Evolutionary conservation across 2,329 filamentous ascomycete genomes (phyloP), one percentile per base, ranked within the genome.

Genomic region (Botrytis fragariae): DNA sequence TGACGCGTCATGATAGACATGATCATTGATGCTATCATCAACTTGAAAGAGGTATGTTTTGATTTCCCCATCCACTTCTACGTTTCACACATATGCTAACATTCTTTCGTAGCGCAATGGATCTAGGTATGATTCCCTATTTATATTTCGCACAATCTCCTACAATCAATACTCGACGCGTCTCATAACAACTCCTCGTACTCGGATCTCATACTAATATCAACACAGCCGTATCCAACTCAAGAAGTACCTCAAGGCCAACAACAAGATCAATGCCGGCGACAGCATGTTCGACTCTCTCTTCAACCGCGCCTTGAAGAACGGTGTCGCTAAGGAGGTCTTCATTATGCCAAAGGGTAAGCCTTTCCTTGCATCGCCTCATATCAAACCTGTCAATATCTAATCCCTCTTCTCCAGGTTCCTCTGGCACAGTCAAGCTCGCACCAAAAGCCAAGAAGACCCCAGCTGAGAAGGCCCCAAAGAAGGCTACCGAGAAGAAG

Each of bases 161-260:
- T 16, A 22, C 60, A 44, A 69, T 54, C 35, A 42, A 35, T n/a
- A 73, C 51, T 75, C 74, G 72, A 79, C 78, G 78, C 77, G 77
- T 78, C 75, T 57, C 72, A 74, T 37, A 18, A 14, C 14, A 74
- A 51, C 71, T 39, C 16, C 35, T 32, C n/a, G 29, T 37, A 54
- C 51, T 63, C 51, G n/a, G 61, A 14, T 44, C 45, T 32, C 16
- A 69, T 62, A 74, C 76, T 79, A 74, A 75, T 75, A 74, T 74
- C 59, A 70, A 59, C 57, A 65, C 72, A 83, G 82, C 78, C 91
- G 91, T 81, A 89, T 91, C 83, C 89, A 89, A 72, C 87, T 93
- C 82, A 92, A 92, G 87, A 93, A 93, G 83, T 93, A 93, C 82
- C 89, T 93, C 78, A 86, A 87, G 81, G 87, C 88, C 81, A 93